These are phyloP conservation scores for Tulasnella sp. DNA, from an alignment of 768 basidiomycete genomes.

Conservation along the genomic window DNA sequence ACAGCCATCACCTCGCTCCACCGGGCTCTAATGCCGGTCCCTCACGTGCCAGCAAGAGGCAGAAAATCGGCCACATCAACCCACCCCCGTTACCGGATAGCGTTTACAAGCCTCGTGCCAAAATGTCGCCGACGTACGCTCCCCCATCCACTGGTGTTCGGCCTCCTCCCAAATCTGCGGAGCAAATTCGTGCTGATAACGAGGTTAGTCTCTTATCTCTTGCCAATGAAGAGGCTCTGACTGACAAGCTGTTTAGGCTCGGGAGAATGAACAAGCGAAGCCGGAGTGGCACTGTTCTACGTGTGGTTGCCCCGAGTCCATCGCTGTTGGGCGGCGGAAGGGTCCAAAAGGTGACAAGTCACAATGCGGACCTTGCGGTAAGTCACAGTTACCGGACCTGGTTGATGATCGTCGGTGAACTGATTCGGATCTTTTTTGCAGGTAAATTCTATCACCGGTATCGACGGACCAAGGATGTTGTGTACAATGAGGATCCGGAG, in stretches of 20 bases:
- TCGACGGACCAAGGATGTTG: slow-evolving; percentile 65
- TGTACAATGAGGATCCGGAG: slow-evolving; percentile 73
- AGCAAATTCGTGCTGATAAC: slow-evolving; percentile 19
- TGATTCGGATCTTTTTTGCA: slow-evolving; percentile 37
- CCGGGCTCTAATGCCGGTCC: slow-evolving; percentile 40
- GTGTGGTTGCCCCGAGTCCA: slow-evolving; percentile 84
- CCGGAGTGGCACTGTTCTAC: slow-evolving; percentile 95
- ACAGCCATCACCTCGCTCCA: slow-evolving; percentile 36
- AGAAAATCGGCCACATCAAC: slow-evolving; percentile 28
- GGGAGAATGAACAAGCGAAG: slow-evolving; percentile 72
- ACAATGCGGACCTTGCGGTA: slow-evolving; percentile 91
- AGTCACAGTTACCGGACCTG: slow-evolving; percentile 37
- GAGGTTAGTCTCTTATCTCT: background rate
- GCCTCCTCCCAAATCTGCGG: slow-evolving; percentile 9
- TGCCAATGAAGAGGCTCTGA: background rate
- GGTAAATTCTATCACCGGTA: slow-evolving; percentile 91
- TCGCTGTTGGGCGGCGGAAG: slow-evolving; percentile 81
- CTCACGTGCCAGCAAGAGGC: slow-evolving; percentile 29
- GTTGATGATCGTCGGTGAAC: no score
- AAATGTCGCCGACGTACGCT: slow-evolving; percentile 18
- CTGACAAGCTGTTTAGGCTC: slow-evolving; percentile 38
- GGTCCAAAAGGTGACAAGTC: slow-evolving; percentile 87
- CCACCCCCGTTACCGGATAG: slow-evolving; percentile 26
- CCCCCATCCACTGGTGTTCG: slow-evolving; percentile 15
- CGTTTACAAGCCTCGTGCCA: slow-evolving; percentile 25